phyloP scores from a whole-genome alignment of 495 filamentous ascomycete species.

The Terfezia boudieri region DNA sequence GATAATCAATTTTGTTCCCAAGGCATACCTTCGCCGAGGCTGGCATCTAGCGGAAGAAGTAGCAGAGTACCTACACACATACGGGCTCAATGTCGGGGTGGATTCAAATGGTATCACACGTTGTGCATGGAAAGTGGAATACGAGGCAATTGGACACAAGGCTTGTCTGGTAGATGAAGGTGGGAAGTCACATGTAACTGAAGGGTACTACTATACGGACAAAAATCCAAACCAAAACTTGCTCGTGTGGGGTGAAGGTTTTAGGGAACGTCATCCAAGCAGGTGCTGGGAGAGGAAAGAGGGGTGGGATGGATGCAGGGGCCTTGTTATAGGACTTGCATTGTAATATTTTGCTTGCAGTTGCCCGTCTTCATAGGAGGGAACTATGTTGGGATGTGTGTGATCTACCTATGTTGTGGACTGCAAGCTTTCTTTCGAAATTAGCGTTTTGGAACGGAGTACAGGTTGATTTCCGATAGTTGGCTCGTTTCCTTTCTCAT shows the following conservation, averaged over 20 bases:
- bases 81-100: neutral
- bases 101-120: neutral
- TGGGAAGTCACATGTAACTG: neutral
- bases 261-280: neutral
- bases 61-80: constrained; percentile 10
- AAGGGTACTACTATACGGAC: too few species aligned
- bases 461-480: too few species aligned
- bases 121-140: constrained; percentile 14
- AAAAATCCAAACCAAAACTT: neutral
- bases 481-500: too few species aligned
- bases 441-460: too few species aligned
- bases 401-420: too few species aligned
- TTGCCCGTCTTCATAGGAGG: neutral
- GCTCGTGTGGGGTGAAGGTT: neutral
- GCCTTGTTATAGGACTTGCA: neutral
- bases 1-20: constrained; percentile 18
- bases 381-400: too few species aligned
- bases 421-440: too few species aligned
- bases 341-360: neutral
- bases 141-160: constrained; percentile 17
- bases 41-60: constrained; percentile 15
- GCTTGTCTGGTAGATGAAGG: constrained; percentile 9
- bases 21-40: constrained; percentile 16
- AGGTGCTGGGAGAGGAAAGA: neutral
- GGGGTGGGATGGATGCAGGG: neutral